Base-by-base conservation (phyloP, 106 monocot species). In the Dendrobium huoshanense region DNA sequence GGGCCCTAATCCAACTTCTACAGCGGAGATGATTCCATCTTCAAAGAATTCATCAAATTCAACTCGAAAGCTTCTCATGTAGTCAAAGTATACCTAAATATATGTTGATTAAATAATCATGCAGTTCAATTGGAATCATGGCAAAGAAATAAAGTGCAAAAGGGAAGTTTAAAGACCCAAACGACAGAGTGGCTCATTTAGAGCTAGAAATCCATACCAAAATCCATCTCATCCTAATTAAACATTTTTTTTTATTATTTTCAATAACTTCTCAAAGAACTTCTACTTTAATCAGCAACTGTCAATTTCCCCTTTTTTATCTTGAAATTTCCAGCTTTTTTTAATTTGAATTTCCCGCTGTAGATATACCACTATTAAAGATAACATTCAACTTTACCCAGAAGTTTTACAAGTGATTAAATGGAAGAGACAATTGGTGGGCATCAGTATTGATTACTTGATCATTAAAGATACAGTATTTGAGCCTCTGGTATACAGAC, bases 61-160 rank as follows among this genome's bases (percentile, higher is more conserved):
- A 20, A 92, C 91, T 64, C 92, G 83, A 68, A 98, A 98, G 87
- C 91, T 95, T 87, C 98, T 88, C 98, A 98, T 98, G 84, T 87
- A 98, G 37, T 98, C 98, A 86, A 92, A 98, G 49, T 98, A 98
- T 24, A 92, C 98, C 98, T 98, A 55, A 79, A 79, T 19, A n/a
- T 20, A 74, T 74, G 74, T 44, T 44, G 43, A 29, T 58, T 58
- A 81, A 41, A 41, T 49, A 81, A 58, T 22, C 41, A 59, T 70
- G 13, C 10, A 70, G 70, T 70, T 70, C 70, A 70, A 70, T 70
- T 70, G 37, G 37, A 70, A 33, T 33, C 24, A 33, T 11, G 37
- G 2, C 2, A 37, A 13, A 37, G 37, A 37, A 33, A 70, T 16
- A 70, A 33, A 70, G 33, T 33, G 29, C 16, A 37, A 70, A 9